These are phyloP conservation scores for Xylariaceae sp. DNA, from an alignment of 2,329 filamentous ascomycete genomes.

Conservation along the genomic window DNA sequence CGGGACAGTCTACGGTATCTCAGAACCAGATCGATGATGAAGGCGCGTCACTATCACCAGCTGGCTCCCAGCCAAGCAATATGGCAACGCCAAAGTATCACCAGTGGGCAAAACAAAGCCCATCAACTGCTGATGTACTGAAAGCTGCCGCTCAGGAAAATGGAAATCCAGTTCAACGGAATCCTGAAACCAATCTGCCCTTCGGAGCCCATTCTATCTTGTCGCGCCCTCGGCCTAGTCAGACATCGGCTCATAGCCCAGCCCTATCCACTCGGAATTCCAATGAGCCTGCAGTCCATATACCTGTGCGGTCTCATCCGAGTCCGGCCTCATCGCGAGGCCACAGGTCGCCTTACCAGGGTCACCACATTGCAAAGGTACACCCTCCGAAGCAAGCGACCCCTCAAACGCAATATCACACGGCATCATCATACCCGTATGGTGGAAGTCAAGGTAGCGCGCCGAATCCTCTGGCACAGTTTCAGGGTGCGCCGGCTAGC, in stretches of 20 bases:
- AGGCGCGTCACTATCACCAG: constrained; percentile 3
- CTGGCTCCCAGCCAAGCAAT: constrained; percentile 15
- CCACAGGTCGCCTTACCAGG: constrained; percentile 31
- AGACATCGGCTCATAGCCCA: constrained; percentile 30
- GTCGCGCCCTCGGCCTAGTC: constrained; percentile 40
- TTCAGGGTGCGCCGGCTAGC: constrained; percentile 37
- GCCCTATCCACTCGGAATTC: constrained; percentile 23
- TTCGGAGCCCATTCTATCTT: constrained; percentile 49
- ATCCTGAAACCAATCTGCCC: constrained; percentile 47
- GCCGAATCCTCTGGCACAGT: constrained; percentile 33
- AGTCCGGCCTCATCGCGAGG: constrained; percentile 29
- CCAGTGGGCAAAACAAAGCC: constrained; percentile 25
- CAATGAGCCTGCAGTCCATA: constrained; percentile 23
- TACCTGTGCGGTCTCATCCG: constrained; percentile 27
- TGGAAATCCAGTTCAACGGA: constrained; percentile 41
- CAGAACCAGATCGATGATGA: constrained; percentile 32
- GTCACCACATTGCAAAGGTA: constrained; percentile 25
- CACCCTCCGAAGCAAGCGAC: constrained; percentile 29
- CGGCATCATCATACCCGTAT: constrained; percentile 34
- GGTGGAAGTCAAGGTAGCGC: constrained; percentile 28
- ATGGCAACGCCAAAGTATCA: constrained; percentile 28
- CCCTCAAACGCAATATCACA: constrained; percentile 23
- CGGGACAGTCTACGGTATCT: constrained; percentile 39
- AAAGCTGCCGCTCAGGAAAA: constrained; percentile 39
- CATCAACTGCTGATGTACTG: constrained; percentile 37